Conservation (phyloP, 257 asterid genomes). For the Avicennia marina region DNA sequence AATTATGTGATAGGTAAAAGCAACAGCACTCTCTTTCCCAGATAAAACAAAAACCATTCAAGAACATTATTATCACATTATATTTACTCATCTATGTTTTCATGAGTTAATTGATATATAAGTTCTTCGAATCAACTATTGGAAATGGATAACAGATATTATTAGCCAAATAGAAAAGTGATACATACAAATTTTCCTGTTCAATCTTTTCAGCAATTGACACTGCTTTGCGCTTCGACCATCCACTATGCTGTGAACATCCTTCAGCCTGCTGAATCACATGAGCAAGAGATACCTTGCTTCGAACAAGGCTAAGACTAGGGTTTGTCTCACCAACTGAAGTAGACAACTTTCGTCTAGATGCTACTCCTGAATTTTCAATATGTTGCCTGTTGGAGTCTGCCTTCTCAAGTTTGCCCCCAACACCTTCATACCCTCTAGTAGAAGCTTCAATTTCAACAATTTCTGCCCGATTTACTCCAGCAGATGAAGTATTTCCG, state of each 20-base stretch:
- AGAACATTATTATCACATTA: no score
- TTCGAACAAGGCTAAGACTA: conserved; percentile 76
- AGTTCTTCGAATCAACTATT: no score
- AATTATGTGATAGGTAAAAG: no score
- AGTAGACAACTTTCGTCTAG: conserved; percentile 23
- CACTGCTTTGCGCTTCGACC: conserved; percentile 88
- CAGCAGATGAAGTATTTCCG: conserved; percentile 28
- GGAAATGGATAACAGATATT: not conserved
- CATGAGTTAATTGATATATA: no score
- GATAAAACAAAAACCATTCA: no score
- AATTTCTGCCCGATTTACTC: conserved; percentile 51
- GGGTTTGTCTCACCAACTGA: conserved; percentile 46
- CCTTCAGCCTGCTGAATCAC: conserved; percentile 90
- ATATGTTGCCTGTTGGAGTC: not conserved
- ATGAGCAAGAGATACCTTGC: conserved; percentile 91
- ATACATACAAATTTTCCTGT: conserved; percentile 82
- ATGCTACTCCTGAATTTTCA: conserved; percentile 4
- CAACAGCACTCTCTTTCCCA: no score
- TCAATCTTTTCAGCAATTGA: conserved; percentile 96
- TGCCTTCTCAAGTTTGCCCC: conserved; percentile 8
- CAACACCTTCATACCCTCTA: conserved; percentile 11
- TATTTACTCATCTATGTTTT: no score
- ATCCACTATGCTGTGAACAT: conserved; percentile 53
- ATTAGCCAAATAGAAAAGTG: not conserved
- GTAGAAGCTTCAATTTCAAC: conserved; percentile 54